Percentiles rank a stretch among this genome's conserved stretches.
Evolutionary conservation across 2,329 filamentous ascomycete genomes (phyloP).

Genomic region (Calonectria pseudoturangicola): DNA sequence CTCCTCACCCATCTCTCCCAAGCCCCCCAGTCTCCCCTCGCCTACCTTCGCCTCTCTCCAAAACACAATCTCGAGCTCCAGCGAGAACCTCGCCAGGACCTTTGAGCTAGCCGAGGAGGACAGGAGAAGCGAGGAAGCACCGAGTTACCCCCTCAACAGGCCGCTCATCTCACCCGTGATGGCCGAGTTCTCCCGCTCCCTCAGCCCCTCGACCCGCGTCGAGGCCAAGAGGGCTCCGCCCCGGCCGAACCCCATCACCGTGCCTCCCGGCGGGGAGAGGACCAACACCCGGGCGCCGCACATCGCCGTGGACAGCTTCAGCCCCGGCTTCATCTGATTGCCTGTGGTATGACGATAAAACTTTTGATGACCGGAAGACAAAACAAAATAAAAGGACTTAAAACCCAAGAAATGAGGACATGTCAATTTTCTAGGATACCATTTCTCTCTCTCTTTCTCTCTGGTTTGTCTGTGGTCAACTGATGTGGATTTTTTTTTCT

Average conservation of each 20-base stretch:
- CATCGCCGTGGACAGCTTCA: conserved; percentile 51
- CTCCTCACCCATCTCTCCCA: conserved; percentile 55
- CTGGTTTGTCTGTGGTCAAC: conserved; percentile 6
- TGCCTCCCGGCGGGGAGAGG: conserved; percentile 49
- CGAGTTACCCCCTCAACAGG: conserved; percentile 37
- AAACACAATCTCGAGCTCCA: conserved; percentile 58
- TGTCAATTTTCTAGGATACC: conserved; percentile 14
- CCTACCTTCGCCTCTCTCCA: conserved; percentile 61
- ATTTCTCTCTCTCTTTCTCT: not conserved
- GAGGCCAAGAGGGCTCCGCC: conserved; percentile 60
- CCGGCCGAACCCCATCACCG: conserved; percentile 55
- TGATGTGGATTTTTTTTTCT: conserved; percentile 22
- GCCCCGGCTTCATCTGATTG: conserved; percentile 51
- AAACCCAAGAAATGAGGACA: conserved; percentile 9
- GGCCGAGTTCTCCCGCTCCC: conserved; percentile 51
- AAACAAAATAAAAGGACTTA: conserved; percentile 12
- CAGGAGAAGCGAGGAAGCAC: not conserved
- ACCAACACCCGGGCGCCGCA: conserved; percentile 43
- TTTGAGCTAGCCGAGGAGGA: conserved; percentile 56
- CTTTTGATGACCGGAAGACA: not conserved
- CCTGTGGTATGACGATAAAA: too few species aligned
- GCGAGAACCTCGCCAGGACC: conserved; percentile 56
- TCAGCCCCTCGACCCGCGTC: conserved; percentile 51
- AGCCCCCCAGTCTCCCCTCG: conserved; percentile 59
- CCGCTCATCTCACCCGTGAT: conserved; percentile 58